Evolutionary conservation across 768 basidiomycete species (phyloP).

Genomic region (Boletus rubescentipes): DNA sequence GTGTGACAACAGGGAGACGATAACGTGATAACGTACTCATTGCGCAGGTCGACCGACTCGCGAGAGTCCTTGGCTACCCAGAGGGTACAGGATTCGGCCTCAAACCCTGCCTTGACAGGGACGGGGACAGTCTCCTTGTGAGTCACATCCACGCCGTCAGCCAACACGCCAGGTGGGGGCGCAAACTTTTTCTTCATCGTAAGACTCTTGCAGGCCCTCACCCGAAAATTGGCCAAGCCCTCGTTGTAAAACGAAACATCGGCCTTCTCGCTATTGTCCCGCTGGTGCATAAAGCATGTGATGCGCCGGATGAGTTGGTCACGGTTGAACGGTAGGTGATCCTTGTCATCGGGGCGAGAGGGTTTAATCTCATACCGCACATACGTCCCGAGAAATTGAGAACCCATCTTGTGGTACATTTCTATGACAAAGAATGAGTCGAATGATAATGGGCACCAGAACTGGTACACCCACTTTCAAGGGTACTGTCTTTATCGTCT

Average conservation of each 20-base stretch:
- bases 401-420: conserved; percentile 15
- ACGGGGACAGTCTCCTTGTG: not conserved
- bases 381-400: conserved; percentile 7
- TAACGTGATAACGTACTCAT: conserved; percentile 17
- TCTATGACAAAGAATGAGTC: not conserved
- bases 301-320: conserved; percentile 5
- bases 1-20: not conserved
- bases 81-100: not conserved
- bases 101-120: conserved; percentile 4
- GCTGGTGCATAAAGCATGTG: conserved; percentile 11
- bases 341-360: not conserved
- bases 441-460: not conserved
- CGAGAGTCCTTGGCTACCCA: not conserved
- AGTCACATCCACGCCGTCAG: not conserved
- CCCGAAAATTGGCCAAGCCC: not conserved
- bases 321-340: not conserved
- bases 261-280: conserved; percentile 4
- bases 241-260: not conserved
- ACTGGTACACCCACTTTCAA: conserved; percentile 10
- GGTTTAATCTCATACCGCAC: conserved; percentile 2
- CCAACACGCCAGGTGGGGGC: conserved; percentile 5
- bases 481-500: conserved; percentile 5
- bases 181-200: conserved; percentile 9
- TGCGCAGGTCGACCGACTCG: not conserved
- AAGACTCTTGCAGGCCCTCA: conserved; percentile 4